Conservation (phyloP, 2,329 filamentous ascomycete genomes). For the Aspergillus costaricaensis region DNA sequence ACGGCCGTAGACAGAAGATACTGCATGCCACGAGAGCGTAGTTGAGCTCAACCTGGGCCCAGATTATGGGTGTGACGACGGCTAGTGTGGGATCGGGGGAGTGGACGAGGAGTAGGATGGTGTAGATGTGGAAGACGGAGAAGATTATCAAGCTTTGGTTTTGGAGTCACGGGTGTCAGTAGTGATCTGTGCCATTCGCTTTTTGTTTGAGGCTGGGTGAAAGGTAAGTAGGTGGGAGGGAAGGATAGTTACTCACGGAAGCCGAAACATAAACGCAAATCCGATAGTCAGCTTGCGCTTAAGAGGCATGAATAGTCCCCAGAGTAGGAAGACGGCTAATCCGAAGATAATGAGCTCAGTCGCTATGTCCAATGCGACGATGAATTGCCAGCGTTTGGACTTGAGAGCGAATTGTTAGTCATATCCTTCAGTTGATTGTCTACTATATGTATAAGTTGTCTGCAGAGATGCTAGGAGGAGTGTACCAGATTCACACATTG, state of each 20-base stretch:
- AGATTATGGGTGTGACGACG: conserved; percentile 36
- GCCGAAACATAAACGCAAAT: conserved; percentile 38
- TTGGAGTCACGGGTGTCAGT: too few species aligned
- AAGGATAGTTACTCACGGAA: conserved; percentile 35
- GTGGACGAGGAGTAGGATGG: conserved; percentile 30
- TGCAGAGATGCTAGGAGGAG: not conserved
- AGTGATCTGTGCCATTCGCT: too few species aligned
- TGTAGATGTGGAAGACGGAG: conserved; percentile 39
- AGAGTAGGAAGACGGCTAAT: conserved; percentile 32
- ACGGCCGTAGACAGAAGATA: conserved; percentile 39
- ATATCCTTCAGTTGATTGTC: not conserved
- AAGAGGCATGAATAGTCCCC: conserved; percentile 36
- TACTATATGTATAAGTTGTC: not conserved
- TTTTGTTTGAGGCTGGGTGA: not conserved
- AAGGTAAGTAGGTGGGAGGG: too few species aligned
- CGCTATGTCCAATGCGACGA: conserved; percentile 38
- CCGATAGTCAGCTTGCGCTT: conserved; percentile 35
- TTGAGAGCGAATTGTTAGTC: conserved; percentile 6
- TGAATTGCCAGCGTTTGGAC: conserved; percentile 38
- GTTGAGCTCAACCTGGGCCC: conserved; percentile 40
- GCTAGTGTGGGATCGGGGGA: conserved; percentile 39
- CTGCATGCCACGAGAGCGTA: conserved; percentile 42
- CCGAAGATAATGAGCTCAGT: conserved; percentile 38
- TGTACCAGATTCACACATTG: conserved; percentile 32
- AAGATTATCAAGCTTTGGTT: conserved; percentile 40